These are phyloP conservation scores for Leptographium flavum DNA, from an alignment of 2,329 filamentous ascomycete genomes.

Conservation along the genomic window DNA sequence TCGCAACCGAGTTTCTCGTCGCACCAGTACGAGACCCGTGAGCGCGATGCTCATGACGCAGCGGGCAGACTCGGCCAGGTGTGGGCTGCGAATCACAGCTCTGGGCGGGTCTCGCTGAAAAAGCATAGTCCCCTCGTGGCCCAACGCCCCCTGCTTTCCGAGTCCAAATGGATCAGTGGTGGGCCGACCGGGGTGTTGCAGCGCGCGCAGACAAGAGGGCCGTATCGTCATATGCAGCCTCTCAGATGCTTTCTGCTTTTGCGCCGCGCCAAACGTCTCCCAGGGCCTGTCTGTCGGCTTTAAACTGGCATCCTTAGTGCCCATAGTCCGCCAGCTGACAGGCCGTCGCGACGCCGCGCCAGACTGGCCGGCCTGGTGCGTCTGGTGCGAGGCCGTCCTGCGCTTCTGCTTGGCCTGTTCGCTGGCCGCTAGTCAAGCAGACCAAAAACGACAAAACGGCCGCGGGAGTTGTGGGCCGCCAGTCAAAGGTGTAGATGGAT, in stretches of 20 bases:
- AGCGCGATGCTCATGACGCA: background rate
- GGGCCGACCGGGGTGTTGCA: slow-evolving; percentile 4
- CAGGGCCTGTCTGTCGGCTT: too few species aligned
- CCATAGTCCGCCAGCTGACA: too few species aligned
- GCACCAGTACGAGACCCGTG: too few species aligned
- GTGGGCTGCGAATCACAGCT: slow-evolving; percentile 11
- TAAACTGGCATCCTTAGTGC: too few species aligned
- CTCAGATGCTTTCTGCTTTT: background rate
- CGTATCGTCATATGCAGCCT: background rate
- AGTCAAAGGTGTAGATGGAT: slow-evolving; percentile 1
- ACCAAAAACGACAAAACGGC: slow-evolving; percentile 1
- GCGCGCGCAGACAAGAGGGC: too few species aligned
- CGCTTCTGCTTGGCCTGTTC: background rate
- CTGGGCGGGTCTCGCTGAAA: slow-evolving; percentile 4
- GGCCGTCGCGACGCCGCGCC: slow-evolving; percentile 1
- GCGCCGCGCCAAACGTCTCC: background rate
- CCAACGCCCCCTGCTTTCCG: slow-evolving; percentile 7
- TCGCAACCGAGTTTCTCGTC: too few species aligned
- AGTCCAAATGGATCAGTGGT: slow-evolving; percentile 8
- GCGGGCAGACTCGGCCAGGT: slow-evolving; percentile 3
- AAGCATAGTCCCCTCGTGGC: background rate
- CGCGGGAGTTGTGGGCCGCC: slow-evolving; percentile 1
- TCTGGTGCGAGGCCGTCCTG: background rate
- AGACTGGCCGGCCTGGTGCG: background rate
- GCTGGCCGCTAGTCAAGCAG: background rate